phyloP scores from a whole-genome alignment of 2,329 filamentous ascomycete genomes.

The Penicillium brevicompactum region DNA sequence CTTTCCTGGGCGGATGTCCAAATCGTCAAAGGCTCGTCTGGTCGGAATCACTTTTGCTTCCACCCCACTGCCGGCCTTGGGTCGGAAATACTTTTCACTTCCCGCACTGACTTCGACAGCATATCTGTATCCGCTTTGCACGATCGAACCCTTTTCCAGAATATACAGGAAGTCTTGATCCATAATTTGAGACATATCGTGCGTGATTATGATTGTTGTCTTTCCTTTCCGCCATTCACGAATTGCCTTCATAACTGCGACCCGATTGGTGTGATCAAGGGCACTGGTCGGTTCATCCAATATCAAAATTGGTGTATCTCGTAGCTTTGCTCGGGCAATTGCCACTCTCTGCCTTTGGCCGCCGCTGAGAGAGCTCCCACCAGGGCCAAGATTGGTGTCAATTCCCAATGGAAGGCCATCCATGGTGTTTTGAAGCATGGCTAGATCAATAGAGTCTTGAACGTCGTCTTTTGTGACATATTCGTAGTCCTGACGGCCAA shows the following conservation, averaged over 20 bases:
- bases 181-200: slow-evolving; percentile 77
- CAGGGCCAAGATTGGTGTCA: slow-evolving; percentile 69
- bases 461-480: slow-evolving; percentile 59
- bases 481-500: slow-evolving; percentile 61
- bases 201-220: slow-evolving; percentile 91
- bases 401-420: slow-evolving; percentile 67
- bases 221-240: slow-evolving; percentile 75
- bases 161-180: slow-evolving; percentile 78
- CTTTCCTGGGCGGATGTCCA: background rate
- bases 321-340: slow-evolving; percentile 74
- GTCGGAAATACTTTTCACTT: slow-evolving; percentile 24
- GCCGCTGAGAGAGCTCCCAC: slow-evolving; percentile 74
- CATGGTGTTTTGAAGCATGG: slow-evolving; percentile 70
- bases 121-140: slow-evolving; percentile 67
- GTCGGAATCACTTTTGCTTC: background rate
- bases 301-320: slow-evolving; percentile 78
- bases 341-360: slow-evolving; percentile 83
- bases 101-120: slow-evolving; percentile 50
- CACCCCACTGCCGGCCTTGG: background rate
- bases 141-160: slow-evolving; percentile 68
- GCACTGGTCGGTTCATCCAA: slow-evolving; percentile 89
- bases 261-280: slow-evolving; percentile 72
- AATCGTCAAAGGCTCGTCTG: background rate
- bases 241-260: slow-evolving; percentile 72
- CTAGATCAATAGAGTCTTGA: slow-evolving; percentile 63